Percentiles rank a stretch among this genome's conserved stretches.
Evolutionary conservation across 768 basidiomycete genomes (phyloP).

Genomic region (Basidioascus undulatus): DNA sequence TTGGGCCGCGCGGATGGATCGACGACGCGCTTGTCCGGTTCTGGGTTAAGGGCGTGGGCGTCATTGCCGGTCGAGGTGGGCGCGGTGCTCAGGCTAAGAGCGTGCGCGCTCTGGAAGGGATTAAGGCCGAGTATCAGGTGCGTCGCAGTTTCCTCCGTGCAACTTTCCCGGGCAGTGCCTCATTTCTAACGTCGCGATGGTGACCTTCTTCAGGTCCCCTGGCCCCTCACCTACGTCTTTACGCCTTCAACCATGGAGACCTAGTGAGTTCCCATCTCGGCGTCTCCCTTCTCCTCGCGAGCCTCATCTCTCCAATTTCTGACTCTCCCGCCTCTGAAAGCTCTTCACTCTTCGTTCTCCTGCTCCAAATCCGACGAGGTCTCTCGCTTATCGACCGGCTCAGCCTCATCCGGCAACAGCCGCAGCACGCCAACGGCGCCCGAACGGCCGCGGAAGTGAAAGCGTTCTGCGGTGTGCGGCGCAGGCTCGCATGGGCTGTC

Average conservation of each 20-base stretch:
- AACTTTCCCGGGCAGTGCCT: background rate
- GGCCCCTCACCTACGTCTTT: slow-evolving; percentile 58
- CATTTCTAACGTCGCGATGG: background rate
- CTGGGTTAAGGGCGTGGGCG: no score
- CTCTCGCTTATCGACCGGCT: slow-evolving; percentile 43
- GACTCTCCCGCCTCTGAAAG: no score
- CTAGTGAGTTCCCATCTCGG: no score
- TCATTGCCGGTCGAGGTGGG: no score
- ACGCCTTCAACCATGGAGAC: slow-evolving; percentile 29
- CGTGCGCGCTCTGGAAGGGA: slow-evolving; percentile 38
- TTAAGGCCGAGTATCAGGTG: slow-evolving; percentile 51
- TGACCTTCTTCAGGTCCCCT: slow-evolving; percentile 22
- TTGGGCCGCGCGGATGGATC: slow-evolving; percentile 31
- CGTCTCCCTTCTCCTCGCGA: no score
- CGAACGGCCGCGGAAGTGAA: slow-evolving; percentile 30
- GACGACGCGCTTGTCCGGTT: slow-evolving; percentile 45
- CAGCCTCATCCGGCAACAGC: slow-evolving; percentile 30
- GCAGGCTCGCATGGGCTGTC: slow-evolving; percentile 59
- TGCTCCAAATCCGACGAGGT: slow-evolving; percentile 48
- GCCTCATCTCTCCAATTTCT: no score
- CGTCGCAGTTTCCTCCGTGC: background rate
- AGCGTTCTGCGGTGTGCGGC: slow-evolving; percentile 48
- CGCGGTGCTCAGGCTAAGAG: no score
- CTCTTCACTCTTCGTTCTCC: slow-evolving; percentile 39
- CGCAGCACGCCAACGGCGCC: slow-evolving; percentile 11